Conservation (phyloP, 768 basidiomycete genomes). For the Mycena rosella region DNA sequence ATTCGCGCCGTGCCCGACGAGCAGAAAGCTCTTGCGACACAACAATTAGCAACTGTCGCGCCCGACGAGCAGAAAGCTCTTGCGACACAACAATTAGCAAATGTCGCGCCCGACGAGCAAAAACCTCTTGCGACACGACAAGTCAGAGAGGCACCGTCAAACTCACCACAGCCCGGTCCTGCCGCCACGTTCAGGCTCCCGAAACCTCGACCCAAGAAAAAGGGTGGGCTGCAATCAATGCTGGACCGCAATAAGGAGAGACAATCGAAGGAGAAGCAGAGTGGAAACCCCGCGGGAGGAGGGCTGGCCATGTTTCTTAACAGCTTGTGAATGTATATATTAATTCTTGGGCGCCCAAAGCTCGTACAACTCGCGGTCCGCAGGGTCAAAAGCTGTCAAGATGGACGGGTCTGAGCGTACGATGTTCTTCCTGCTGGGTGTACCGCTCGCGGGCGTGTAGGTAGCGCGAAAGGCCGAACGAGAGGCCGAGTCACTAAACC, state of each 20-base stretch:
- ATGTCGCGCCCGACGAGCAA: neutral
- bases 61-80: neutral
- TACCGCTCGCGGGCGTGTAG: constrained; percentile 43
- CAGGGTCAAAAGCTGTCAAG: constrained; percentile 79
- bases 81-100: neutral
- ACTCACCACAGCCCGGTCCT: constrained; percentile 13
- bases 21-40: neutral
- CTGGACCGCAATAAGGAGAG: constrained; percentile 71
- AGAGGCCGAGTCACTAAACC: constrained; percentile 42
- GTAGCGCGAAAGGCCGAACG: constrained; percentile 49
- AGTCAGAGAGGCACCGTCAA: constrained; percentile 7
- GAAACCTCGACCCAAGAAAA: constrained; percentile 65
- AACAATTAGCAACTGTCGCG: neutral
- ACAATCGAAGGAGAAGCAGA: constrained; percentile 56
- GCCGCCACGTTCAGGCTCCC: constrained; percentile 6
- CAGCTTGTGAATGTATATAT: constrained; percentile 28
- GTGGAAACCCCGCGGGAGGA: constrained; percentile 40
- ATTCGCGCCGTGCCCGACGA: neutral
- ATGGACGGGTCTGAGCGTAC: constrained; percentile 77
- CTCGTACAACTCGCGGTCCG: constrained; percentile 82
- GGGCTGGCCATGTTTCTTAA: constrained; percentile 35
- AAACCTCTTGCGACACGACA: neutral
- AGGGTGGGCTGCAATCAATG: constrained; percentile 71
- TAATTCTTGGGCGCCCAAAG: constrained; percentile 75
- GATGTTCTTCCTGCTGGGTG: constrained; percentile 51